Conservation (phyloP, 306 rosid species). For the Rubus parviflorus region DNA sequence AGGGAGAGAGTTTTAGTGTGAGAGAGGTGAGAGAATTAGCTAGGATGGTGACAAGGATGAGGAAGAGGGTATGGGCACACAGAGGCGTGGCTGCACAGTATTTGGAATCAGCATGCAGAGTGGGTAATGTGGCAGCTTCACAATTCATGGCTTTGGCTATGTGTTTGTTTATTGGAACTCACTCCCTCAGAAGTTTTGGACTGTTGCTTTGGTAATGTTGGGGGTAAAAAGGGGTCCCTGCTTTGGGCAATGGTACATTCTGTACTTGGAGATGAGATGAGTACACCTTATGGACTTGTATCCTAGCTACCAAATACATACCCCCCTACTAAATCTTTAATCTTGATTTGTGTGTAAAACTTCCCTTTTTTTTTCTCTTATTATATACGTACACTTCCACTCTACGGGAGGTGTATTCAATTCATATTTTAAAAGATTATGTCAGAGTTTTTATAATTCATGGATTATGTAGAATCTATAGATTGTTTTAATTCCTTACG, state of each 20-base stretch:
- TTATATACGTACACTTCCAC: no score
- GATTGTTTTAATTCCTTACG: no score
- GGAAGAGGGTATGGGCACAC: constrained; percentile 32
- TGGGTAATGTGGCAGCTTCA: constrained; percentile 65
- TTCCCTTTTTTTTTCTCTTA: no score
- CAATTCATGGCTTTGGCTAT: constrained; percentile 20
- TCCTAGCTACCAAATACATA: no score
- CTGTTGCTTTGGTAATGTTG: background rate
- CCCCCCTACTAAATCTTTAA: no score
- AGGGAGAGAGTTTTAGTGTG: background rate
- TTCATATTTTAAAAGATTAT: no score
- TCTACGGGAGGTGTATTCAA: no score
- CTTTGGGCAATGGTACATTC: background rate
- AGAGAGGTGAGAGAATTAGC: background rate
- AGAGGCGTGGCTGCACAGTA: constrained; percentile 60
- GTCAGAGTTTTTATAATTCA: no score
- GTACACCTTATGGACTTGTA: background rate
- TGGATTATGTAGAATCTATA: no score
- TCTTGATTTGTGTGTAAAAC: no score
- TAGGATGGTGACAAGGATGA: constrained; percentile 36
- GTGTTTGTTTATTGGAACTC: background rate
- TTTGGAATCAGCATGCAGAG: constrained; percentile 78
- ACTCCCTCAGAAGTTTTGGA: background rate
- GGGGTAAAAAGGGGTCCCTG: no score
- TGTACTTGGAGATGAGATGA: background rate